Evolutionary conservation across 2,329 filamentous ascomycete genomes (phyloP).

Genomic region (Fusarium mangiferae): DNA sequence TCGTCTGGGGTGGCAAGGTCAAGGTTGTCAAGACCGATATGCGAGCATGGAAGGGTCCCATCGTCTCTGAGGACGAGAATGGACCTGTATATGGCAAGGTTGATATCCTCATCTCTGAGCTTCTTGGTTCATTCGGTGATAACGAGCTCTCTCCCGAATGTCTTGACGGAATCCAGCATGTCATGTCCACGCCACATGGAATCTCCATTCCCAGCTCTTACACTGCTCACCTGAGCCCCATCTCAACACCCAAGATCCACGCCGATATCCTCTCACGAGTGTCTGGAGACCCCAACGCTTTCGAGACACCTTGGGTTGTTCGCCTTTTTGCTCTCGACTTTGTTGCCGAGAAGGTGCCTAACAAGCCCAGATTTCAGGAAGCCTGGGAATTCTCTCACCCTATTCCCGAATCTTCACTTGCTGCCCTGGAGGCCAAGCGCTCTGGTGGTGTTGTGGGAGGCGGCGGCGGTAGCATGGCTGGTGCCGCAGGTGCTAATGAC

Average conservation of each 20-base stretch:
- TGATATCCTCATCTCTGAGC: conserved; percentile 93
- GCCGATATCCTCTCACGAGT: conserved; percentile 78
- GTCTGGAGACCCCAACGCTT: conserved; percentile 73
- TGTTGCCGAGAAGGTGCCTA: conserved; percentile 73
- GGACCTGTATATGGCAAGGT: conserved; percentile 71
- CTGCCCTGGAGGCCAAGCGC: conserved; percentile 64
- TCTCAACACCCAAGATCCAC: conserved; percentile 86
- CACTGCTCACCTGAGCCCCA: conserved; percentile 92
- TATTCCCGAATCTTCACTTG: conserved; percentile 68
- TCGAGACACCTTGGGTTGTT: conserved; percentile 94
- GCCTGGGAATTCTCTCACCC: conserved; percentile 87
- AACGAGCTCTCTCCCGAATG: conserved; percentile 98
- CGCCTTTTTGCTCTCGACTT: conserved; percentile 91
- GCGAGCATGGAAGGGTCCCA: conserved; percentile 92
- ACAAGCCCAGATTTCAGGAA: conserved; percentile 72
- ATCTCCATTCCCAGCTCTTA: conserved; percentile 96
- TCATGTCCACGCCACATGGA: conserved; percentile 80
- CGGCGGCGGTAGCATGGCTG: conserved; percentile 77
- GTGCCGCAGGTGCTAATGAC: conserved; percentile 84
- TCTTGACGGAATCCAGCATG: conserved; percentile 92
- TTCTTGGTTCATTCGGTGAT: conserved; percentile 94
- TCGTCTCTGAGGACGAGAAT: conserved; percentile 56
- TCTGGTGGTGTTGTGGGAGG: conserved; percentile 73
- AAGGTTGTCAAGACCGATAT: conserved; percentile 96
- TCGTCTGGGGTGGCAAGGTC: conserved; percentile 82